Conservation (phyloP, 192 early-diverging fungal genomes). For the Coemansia sp. region DNA sequence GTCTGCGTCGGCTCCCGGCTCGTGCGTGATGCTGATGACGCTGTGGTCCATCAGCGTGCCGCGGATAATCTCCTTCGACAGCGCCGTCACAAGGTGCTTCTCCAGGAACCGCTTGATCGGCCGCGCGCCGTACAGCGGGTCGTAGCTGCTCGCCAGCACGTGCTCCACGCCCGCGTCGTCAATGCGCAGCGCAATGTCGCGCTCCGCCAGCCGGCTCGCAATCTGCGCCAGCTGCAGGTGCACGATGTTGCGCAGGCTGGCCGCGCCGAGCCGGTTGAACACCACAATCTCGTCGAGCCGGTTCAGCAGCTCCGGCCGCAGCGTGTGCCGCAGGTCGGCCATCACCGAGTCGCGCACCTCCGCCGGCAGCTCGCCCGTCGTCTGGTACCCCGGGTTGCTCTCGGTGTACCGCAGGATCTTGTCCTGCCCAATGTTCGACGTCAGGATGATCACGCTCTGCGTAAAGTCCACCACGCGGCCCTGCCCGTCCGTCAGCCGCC, state of each 20-base stretch:
- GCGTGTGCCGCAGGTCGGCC: slow-evolving; percentile 70
- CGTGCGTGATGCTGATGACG: slow-evolving; percentile 49
- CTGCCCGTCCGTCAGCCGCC: slow-evolving; percentile 90
- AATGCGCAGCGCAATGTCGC: slow-evolving; percentile 69
- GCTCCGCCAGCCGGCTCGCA: slow-evolving; percentile 66
- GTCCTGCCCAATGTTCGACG: slow-evolving; percentile 79
- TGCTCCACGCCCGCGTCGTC: slow-evolving; percentile 69
- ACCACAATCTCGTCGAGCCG: slow-evolving; percentile 92
- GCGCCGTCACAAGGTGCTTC: slow-evolving; percentile 75
- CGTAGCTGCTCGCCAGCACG: slow-evolving; percentile 78
- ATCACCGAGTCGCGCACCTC: slow-evolving; percentile 65
- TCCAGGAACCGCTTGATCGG: slow-evolving; percentile 90
- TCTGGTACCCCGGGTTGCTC: slow-evolving; percentile 20
- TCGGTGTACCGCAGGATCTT: slow-evolving; percentile 53
- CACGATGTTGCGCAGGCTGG: slow-evolving; percentile 70
- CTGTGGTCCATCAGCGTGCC: slow-evolving; percentile 62
- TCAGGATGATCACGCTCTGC: slow-evolving; percentile 96
- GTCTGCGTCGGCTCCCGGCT: slow-evolving; percentile 19
- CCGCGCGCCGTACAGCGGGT: slow-evolving; percentile 92
- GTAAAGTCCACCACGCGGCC: slow-evolving; percentile 91
- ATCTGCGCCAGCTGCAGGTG: slow-evolving; percentile 66
- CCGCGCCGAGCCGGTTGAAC: slow-evolving; percentile 67
- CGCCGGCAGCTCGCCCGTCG: slow-evolving; percentile 36
- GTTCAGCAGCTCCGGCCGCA: slow-evolving; percentile 96
- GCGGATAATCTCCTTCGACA: slow-evolving; percentile 67